Evolutionary conservation across 768 basidiomycete genomes (phyloP).

Genomic region (Sutorius australiensis): DNA sequence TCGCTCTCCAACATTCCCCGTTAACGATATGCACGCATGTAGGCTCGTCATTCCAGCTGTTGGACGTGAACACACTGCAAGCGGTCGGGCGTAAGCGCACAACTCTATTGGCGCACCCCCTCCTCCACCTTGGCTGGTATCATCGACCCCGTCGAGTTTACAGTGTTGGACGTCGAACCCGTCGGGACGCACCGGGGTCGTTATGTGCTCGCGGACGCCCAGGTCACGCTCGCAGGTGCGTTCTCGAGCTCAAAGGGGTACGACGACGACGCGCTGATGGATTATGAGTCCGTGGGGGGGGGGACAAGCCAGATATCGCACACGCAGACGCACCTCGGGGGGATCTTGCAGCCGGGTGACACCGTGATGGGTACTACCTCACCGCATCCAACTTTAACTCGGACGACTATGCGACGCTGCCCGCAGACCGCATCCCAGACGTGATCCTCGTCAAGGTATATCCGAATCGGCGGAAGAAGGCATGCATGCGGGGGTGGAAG

Average conservation of each 20-base stretch:
- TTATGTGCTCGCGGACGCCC: slow-evolving; percentile 81
- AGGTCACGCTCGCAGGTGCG: slow-evolving; percentile 82
- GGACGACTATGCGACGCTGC: slow-evolving; percentile 71
- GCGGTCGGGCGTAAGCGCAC: slow-evolving; percentile 72
- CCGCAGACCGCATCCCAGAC: slow-evolving; percentile 72
- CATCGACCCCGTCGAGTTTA: slow-evolving; percentile 89
- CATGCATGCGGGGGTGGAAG: slow-evolving; percentile 78
- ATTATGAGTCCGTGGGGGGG: slow-evolving; percentile 54
- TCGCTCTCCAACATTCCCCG: slow-evolving; percentile 84
- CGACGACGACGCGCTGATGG: slow-evolving; percentile 55
- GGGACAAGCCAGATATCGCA: slow-evolving; percentile 88
- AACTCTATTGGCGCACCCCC: slow-evolving; percentile 87
- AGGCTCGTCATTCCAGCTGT: slow-evolving; percentile 84
- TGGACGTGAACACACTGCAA: slow-evolving; percentile 87
- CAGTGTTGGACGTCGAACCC: slow-evolving; percentile 90
- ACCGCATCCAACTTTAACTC: slow-evolving; percentile 92
- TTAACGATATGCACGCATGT: slow-evolving; percentile 87
- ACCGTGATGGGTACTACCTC: slow-evolving; percentile 85
- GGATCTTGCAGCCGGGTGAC: slow-evolving; percentile 91
- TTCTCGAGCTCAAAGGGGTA: slow-evolving; percentile 53
- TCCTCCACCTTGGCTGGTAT: slow-evolving; percentile 81
- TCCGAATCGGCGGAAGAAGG: slow-evolving; percentile 91
- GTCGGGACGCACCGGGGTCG: slow-evolving; percentile 68
- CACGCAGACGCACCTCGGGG: slow-evolving; percentile 95
- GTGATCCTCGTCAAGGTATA: slow-evolving; percentile 91